Evolutionary conservation across 2,329 filamentous ascomycete species (phyloP).

Genomic region (Allantophomopsis lycopodina): DNA sequence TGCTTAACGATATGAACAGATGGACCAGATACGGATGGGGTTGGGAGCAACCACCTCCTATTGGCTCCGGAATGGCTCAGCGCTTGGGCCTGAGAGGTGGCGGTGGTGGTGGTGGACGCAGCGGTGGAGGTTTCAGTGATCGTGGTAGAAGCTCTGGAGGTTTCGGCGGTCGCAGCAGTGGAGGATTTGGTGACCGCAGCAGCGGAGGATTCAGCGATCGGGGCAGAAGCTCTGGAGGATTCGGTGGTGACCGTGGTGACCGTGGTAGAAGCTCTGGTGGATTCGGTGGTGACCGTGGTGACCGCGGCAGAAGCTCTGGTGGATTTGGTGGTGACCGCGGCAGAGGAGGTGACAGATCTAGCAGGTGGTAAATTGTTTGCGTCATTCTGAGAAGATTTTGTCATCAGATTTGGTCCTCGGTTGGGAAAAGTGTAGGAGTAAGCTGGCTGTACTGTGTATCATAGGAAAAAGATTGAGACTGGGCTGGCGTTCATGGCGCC

Average conservation of each 20-base stretch:
- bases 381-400: too few species aligned
- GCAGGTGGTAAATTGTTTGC: too few species aligned
- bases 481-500: too few species aligned
- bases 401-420: too few species aligned
- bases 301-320: not conserved
- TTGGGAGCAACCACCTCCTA: constrained; percentile 14
- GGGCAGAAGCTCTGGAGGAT: constrained; percentile 1
- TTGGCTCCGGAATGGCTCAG: constrained; percentile 7
- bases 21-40: constrained; percentile 19
- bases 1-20: constrained; percentile 11
- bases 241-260: constrained; percentile 1
- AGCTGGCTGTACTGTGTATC: too few species aligned
- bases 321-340: not conserved
- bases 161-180: constrained; percentile 4
- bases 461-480: too few species aligned
- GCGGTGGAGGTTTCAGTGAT: constrained; percentile 1
- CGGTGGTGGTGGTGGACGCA: not conserved
- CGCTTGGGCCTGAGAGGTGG: constrained; percentile 11
- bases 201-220: constrained; percentile 4
- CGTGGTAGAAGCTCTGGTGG: not conserved
- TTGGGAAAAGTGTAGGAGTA: too few species aligned
- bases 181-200: constrained; percentile 2
- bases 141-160: constrained; percentile 4
- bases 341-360: not conserved
- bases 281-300: not conserved